Evolutionary conservation across 2,329 filamentous ascomycete genomes (phyloP), one percentile per base, ranked within the genome.

Genomic region (Spiromastix sp.): DNA sequence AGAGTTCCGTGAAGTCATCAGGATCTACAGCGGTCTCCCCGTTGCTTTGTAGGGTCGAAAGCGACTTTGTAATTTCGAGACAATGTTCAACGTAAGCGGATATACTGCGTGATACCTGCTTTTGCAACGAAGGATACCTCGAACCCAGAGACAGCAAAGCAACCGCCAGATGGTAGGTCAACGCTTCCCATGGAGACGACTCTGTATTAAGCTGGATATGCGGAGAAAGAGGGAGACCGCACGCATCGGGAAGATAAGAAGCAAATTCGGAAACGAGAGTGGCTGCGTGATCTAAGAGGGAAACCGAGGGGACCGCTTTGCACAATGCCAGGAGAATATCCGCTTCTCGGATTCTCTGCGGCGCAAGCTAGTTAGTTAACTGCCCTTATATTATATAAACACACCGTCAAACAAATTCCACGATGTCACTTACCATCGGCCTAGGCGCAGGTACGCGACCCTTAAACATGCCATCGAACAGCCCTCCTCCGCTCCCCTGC

Each of bases 311-410:
- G 3, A 87, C 85, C 35, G 89, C 85, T 62, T 87, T 89, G 67
- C 89, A 96, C 17, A 98, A 70, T 28, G 91, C 85, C 17, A 96
- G 65, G 17, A 98, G 71, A 35, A 93, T 83, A 58, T 98, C 89
- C 47, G 94, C 80, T 67, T 98, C 93, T 50, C 84, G 79, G 36
- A 87, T 77, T 35, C 79, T 84, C 85, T 93, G 41, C 31, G 22
- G 12, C 15, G 15, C 35, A 30, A 41, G 17, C 33, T 26, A 33
- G 18, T 37, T 26, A 26, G 32, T 16, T 6, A 13, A 16, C 31
- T 30, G 21, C 4, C 26, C 29, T n/a, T 32, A 29, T 19, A n/a
- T n/a, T n/a, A n/a, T n/a, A n/a, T n/a, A n/a, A n/a, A n/a, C n/a
- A n/a, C n/a, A n/a, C n/a, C n/a, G n/a, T n/a, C n/a, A 9, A 19